A percentile compares a stretch with the other conserved stretches of the same genome.
Conservation (phyloP, 768 basidiomycete genomes). For the Serendipita sp. region DNA sequence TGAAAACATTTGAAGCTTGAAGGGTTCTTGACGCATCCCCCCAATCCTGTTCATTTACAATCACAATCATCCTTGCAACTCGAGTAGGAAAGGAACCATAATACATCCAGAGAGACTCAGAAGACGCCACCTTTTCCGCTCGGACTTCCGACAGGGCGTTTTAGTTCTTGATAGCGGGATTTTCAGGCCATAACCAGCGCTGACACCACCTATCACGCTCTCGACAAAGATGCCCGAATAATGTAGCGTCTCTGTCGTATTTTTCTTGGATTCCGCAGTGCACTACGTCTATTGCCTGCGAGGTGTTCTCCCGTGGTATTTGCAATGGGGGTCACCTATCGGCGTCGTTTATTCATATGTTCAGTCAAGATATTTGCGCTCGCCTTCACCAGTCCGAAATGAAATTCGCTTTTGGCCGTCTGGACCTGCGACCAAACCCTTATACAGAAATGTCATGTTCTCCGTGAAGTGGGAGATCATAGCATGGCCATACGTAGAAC, state of each 20-base stretch:
- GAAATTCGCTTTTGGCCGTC: constrained; percentile 13
- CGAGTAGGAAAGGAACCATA: background rate
- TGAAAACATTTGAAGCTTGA: too few relatives aligned
- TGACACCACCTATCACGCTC: constrained; percentile 22
- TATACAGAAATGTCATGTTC: background rate
- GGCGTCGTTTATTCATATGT: background rate
- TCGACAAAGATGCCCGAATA: constrained; percentile 12
- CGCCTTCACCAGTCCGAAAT: constrained; percentile 12
- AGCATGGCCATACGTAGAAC: background rate
- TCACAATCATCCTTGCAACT: background rate
- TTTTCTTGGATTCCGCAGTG: constrained; percentile 45
- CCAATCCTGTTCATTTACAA: too few relatives aligned
- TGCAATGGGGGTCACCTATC: constrained; percentile 29
- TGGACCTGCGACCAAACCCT: constrained; percentile 7
- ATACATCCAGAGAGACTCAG: background rate
- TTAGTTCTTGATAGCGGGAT: constrained; percentile 3
- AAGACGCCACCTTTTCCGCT: background rate
- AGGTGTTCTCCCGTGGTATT: constrained; percentile 27
- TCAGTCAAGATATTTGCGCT: background rate
- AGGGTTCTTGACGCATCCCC: too few relatives aligned
- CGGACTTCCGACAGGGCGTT: background rate
- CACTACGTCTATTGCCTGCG: constrained; percentile 37
- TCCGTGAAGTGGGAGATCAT: constrained; percentile 7
- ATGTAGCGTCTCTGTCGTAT: constrained; percentile 15
- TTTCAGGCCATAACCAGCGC: constrained; percentile 17